Evolutionary conservation across 768 basidiomycete species (phyloP), one percentile per base, ranked within the genome.

Genomic region (Gloeopeniophorella convolvens): DNA sequence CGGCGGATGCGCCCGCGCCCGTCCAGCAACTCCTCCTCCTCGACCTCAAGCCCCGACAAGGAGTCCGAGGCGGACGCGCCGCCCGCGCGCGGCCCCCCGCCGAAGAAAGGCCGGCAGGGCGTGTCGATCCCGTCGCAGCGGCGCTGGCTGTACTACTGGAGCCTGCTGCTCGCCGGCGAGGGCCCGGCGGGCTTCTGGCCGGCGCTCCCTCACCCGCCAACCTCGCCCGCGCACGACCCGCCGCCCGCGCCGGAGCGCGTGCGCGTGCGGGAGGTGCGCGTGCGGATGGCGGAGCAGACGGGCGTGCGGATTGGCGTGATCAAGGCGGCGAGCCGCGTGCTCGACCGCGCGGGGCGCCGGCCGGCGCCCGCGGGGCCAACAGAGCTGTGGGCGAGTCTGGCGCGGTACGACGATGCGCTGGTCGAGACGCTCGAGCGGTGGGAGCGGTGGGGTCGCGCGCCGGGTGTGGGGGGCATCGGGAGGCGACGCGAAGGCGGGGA

Each of bases 91-190:
- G 32, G 32, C 9, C 44, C 28, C 4, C 28, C 28, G 12, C 37
- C 27, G 34, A 49, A 49, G 39, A 40, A 41, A 33, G 32, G 34
- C 28, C 16, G 34, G 18, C 80, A 76, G 56, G 84, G 84, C 10
- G 83, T 89, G 35, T 85, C 82, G 54, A 91, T 91, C 56, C 84
- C 89, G 0, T 85, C 83, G 50, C 89, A 91, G 63, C 75, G 80
- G 2, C 79, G 89, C 16, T 90, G 82, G 73, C 68, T 93, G 4
- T 74, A 78, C 56, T 92, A 91, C 61, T 92, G 85, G 85, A 78
- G 81, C 0, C 70, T 80, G 10, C 61, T 83, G n/a, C 70, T 86
- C 13, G 69, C 76, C 3, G 69, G 75, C 40, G 74, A 76, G 33
- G 79, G 72, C 0, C 84, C 83, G 4, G 51, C 65, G 2, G 70